Evolutionary conservation across 805 yeast genomes (phyloP), one percentile per base, ranked within the genome.

Genomic region (Kuraishia floccosa): DNA sequence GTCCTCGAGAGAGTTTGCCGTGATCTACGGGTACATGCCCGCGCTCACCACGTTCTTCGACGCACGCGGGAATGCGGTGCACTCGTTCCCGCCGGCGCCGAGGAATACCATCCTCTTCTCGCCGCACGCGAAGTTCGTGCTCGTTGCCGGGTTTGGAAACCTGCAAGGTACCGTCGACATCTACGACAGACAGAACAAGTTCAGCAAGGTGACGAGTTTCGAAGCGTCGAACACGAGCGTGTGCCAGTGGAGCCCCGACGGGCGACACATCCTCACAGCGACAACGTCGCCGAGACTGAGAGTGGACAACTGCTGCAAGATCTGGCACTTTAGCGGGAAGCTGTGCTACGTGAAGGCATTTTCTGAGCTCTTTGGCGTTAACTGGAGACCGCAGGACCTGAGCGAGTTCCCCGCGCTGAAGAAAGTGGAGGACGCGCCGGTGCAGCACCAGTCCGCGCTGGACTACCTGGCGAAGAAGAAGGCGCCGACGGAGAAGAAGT

Each of bases 191-290:
- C 84, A 76, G 53, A 76, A 79, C 50, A 80, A 82, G 55, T 89
- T 86, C 54, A 59, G 66, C 34, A 82, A 83, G 53, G 72, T 91
- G 32, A 65, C 86, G 14, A 68, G 83, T 13, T 80, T 91, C 47
- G 83, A 84, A 49, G 98, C 97, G 10, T 61, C 95, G 27, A 93
- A 91, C 60, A 86, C 97, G 11, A 79, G 94, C n/a, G 93, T 80
- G 27, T 89, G 96, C 54, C 84, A 83, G 53, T 91, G 98, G 98
- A 77, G 93, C 2, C 99, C 99, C 7, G 94, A 91, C 57, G 97
- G 98, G 24, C 76, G 91, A 47, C 86, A 68, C 49, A 75, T 91
- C 35, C 60, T 91, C 54, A 89, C 97, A 11, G 97, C 98, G 13
- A 93, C 97, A 4, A 91, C 97, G 0, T 76, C 96, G 14, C 99